Conservation (phyloP, 768 basidiomycete species). For the Podaxis pistillaris region DNA sequence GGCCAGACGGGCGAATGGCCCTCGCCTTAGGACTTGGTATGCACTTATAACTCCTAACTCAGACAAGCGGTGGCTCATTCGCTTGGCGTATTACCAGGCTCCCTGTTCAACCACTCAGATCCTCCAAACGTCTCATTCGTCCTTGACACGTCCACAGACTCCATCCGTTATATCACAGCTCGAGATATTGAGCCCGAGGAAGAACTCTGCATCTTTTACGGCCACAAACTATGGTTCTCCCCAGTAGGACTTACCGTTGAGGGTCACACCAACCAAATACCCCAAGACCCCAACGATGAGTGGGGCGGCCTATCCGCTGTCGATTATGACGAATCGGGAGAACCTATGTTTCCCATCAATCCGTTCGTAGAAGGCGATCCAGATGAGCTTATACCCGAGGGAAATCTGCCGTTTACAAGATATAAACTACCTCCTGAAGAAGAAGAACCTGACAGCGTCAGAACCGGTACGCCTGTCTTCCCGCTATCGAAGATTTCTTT, state of each 20-base stretch:
- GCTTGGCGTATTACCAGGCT: slow-evolving; percentile 44
- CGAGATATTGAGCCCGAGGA: slow-evolving; percentile 56
- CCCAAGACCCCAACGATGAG: slow-evolving; percentile 32
- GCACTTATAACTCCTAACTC: slow-evolving; percentile 10
- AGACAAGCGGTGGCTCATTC: neutral
- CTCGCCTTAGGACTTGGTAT: slow-evolving; percentile 76
- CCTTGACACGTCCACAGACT: slow-evolving; percentile 49
- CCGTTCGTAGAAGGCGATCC: slow-evolving; percentile 36
- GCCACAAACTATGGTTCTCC: slow-evolving; percentile 65
- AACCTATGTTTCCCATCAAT: slow-evolving; percentile 15
- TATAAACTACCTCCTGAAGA: slow-evolving; percentile 66
- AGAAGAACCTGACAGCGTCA: slow-evolving; percentile 52
- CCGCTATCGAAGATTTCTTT: neutral
- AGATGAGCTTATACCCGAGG: slow-evolving; percentile 51
- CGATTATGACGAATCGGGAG: slow-evolving; percentile 18
- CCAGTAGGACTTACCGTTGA: slow-evolving; percentile 23
- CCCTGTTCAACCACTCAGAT: slow-evolving; percentile 77
- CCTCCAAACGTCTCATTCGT: slow-evolving; percentile 69
- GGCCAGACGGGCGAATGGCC: slow-evolving; percentile 73
- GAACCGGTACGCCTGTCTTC: slow-evolving; percentile 44
- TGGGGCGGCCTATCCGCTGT: slow-evolving; percentile 43
- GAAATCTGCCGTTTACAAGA: slow-evolving; percentile 64
- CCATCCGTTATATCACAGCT: slow-evolving; percentile 61
- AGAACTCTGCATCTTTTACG: slow-evolving; percentile 81
- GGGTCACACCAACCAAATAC: neutral